Conservation (phyloP, 2,329 filamentous ascomycete species). For the Ramichloridium luteum region DNA sequence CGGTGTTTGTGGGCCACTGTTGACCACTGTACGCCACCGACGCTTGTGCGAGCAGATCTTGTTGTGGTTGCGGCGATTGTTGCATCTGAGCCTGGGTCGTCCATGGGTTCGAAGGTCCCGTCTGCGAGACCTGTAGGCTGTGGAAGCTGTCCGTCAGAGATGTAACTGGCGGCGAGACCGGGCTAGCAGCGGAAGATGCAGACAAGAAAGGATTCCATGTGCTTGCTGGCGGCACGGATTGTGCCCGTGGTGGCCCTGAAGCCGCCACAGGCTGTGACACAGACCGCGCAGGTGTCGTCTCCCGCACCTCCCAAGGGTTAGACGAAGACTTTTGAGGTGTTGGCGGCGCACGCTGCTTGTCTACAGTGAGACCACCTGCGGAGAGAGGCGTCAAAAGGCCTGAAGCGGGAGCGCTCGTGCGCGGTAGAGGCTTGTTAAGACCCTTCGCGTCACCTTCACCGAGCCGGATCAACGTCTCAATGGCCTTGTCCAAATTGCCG, state of each 20-base stretch:
- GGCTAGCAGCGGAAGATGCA: conserved; percentile 21
- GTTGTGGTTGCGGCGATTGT: conserved; percentile 13
- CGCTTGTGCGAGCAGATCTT: too few relatives aligned
- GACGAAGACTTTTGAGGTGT: too few relatives aligned
- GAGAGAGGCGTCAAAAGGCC: too few relatives aligned
- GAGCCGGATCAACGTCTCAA: conserved; percentile 72
- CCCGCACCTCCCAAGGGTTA: conserved; percentile 35
- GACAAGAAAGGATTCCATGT: conserved; percentile 60
- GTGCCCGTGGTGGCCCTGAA: conserved; percentile 23
- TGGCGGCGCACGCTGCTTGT: too few relatives aligned
- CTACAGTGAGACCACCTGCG: conserved; percentile 33
- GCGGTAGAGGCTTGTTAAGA: neutral
- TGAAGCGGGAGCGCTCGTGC: too few relatives aligned
- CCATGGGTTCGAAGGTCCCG: conserved; percentile 20
- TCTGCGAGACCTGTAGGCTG: conserved; percentile 51
- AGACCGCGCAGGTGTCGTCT: conserved; percentile 23
- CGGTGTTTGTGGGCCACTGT: conserved; percentile 14
- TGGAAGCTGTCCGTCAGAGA: conserved; percentile 45
- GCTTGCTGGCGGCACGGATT: conserved; percentile 26
- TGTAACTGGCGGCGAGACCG: conserved; percentile 15
- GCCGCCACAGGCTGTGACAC: conserved; percentile 18
- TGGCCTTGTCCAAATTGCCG: conserved; percentile 72
- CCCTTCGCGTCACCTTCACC: conserved; percentile 51
- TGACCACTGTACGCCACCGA: too few relatives aligned
- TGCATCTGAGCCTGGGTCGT: conserved; percentile 14